phyloP scores from a whole-genome alignment of 2,329 filamentous ascomycete species.

The Corynespora cassiicola region DNA sequence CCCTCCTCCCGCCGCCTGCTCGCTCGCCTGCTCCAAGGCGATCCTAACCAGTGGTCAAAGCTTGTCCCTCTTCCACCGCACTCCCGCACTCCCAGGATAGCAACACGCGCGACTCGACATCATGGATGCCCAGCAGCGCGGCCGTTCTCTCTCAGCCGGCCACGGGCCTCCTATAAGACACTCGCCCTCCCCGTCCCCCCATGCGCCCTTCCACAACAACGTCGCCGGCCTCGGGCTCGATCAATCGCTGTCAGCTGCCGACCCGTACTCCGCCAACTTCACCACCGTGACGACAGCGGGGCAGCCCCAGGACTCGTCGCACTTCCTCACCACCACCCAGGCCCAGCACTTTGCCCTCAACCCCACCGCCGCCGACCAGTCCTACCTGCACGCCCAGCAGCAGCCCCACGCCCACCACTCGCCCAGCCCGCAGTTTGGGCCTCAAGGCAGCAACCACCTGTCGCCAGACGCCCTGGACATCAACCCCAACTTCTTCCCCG shows the following conservation, averaged over 20 bases:
- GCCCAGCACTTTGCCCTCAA: slow-evolving; percentile 51
- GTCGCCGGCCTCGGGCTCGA: slow-evolving; percentile 65
- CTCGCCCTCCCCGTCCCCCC: slow-evolving; percentile 69
- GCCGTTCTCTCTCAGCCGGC: slow-evolving; percentile 68
- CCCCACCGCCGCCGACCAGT: slow-evolving; percentile 48
- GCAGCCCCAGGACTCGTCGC: slow-evolving; percentile 47
- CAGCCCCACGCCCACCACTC: slow-evolving; percentile 66
- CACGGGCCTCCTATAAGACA: slow-evolving; percentile 71
- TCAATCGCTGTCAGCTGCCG: slow-evolving; percentile 44
- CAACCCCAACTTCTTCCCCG: slow-evolving; percentile 60
- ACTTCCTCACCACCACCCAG: slow-evolving; percentile 56
- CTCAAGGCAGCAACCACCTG: slow-evolving; percentile 45
- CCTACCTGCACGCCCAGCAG: slow-evolving; percentile 48
- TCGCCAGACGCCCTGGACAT: slow-evolving; percentile 45
- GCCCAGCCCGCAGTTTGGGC: slow-evolving; percentile 47
- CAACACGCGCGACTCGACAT: slow-evolving; percentile 34
- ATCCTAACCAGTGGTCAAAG: slow-evolving; percentile 29
- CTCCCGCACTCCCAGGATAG: slow-evolving; percentile 33
- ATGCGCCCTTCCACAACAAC: slow-evolving; percentile 60
- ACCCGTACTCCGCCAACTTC: slow-evolving; percentile 31
- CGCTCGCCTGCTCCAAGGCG: slow-evolving; percentile 6
- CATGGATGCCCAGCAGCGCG: slow-evolving; percentile 65
- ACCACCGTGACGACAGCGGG: slow-evolving; percentile 45
- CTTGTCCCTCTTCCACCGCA: slow-evolving; percentile 22
- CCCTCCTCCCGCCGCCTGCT: slow-evolving; percentile 4